Conservation (phyloP, 805 yeast genomes). For the Candida ulmi region DNA sequence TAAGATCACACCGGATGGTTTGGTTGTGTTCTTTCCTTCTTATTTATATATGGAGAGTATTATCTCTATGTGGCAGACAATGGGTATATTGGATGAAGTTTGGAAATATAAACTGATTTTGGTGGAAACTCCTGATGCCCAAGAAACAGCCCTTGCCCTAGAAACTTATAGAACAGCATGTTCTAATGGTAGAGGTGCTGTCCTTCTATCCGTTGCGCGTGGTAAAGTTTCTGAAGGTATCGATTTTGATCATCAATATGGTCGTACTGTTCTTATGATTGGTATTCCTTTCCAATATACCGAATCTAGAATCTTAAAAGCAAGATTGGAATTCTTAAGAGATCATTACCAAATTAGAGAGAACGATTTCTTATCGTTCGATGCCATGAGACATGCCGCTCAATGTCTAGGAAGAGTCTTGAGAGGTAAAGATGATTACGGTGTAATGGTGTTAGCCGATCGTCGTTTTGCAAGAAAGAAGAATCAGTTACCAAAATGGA, state of each 20-base stretch:
- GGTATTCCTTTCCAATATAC: constrained; percentile 99
- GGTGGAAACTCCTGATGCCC: constrained; percentile 99
- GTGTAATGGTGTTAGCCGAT: constrained; percentile 97
- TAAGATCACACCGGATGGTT: constrained; percentile 94
- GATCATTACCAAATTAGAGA: constrained; percentile 92
- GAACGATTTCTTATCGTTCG: constrained; percentile 92
- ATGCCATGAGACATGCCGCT: constrained; percentile 99
- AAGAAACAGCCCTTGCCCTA: constrained; percentile 91
- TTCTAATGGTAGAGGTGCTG: constrained; percentile 96
- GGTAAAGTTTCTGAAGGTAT: constrained; percentile 99
- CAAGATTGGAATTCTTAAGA: constrained; percentile 86
- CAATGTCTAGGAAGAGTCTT: constrained; percentile 96
- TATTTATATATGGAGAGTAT: constrained; percentile 97
- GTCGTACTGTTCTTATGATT: constrained; percentile 95
- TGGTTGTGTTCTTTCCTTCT: constrained; percentile 96
- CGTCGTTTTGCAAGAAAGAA: constrained; percentile 84
- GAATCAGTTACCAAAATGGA: constrained; percentile 93
- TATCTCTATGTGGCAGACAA: constrained; percentile 97
- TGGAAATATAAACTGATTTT: constrained; percentile 95
- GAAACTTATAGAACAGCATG: constrained; percentile 97
- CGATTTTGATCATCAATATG: constrained; percentile 98
- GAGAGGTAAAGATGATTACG: constrained; percentile 98
- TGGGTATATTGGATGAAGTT: constrained; percentile 97
- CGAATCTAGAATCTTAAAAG: constrained; percentile 91
- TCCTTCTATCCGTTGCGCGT: constrained; percentile 93